Conservation (phyloP, 2,329 filamentous ascomycete species). For the Anisogramma anomala region DNA sequence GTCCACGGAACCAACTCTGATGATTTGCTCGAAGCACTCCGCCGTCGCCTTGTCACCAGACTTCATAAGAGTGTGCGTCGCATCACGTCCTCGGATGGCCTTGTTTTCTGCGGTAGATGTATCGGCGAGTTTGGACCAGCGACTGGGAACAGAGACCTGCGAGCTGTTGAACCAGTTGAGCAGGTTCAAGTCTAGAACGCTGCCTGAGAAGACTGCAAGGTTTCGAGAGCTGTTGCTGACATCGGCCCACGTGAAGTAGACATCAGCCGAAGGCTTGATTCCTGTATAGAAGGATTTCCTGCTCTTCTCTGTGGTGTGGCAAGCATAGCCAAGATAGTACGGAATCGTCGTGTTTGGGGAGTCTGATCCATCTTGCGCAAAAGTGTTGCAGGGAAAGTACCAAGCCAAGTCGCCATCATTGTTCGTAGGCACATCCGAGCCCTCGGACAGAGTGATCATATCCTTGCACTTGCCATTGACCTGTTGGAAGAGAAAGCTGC, state of each 20-base stretch:
- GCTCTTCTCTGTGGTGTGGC: constrained; percentile 63
- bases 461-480: constrained; percentile 96
- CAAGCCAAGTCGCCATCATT: constrained; percentile 65
- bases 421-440: constrained; percentile 72
- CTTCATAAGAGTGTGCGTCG: constrained; percentile 78
- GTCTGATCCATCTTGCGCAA: constrained; percentile 86
- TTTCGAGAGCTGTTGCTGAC: constrained; percentile 82
- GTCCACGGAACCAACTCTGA: constrained; percentile 91
- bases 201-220: constrained; percentile 86
- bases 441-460: constrained; percentile 59
- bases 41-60: constrained; percentile 68
- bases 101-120: constrained; percentile 47
- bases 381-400: constrained; percentile 90
- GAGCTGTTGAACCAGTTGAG: constrained; percentile 79
- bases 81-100: constrained; percentile 68
- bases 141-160: constrained; percentile 62
- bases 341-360: constrained; percentile 61
- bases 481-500: constrained; percentile 95
- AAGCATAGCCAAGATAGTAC: constrained; percentile 76
- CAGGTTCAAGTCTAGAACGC: constrained; percentile 81
- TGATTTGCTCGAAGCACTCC: constrained; percentile 81
- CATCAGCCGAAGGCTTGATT: constrained; percentile 62
- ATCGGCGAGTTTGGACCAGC: constrained; percentile 70
- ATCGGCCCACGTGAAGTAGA: constrained; percentile 95
- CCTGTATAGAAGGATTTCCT: constrained; percentile 64